Conservation (phyloP, 345 rosid genomes). For the Aegle marmelos region DNA sequence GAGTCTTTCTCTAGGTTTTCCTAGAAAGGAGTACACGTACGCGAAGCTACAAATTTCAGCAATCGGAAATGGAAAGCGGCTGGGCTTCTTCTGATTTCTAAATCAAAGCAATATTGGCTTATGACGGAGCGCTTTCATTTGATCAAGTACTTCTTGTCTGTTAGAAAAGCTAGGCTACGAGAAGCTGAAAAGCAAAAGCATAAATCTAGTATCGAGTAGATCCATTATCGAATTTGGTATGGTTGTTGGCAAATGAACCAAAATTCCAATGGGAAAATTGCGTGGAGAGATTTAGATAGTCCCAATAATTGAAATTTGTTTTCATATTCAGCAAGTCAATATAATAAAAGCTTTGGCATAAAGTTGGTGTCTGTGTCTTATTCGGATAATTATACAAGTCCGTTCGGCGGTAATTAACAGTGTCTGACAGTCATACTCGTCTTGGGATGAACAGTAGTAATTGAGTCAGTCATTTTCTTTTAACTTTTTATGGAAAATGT, state of each 20-base stretch:
- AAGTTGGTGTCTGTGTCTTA: not conserved
- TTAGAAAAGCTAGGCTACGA: too few species aligned
- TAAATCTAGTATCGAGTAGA: not conserved
- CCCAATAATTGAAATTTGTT: not conserved
- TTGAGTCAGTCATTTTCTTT: not conserved
- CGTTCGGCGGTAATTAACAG: not conserved
- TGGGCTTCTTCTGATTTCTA: not conserved
- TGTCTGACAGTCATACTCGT: not conserved
- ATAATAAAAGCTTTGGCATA: not conserved
- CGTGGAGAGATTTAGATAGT: not conserved
- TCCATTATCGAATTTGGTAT: not conserved
- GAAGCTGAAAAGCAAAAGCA: not conserved
- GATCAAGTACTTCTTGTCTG: not conserved
- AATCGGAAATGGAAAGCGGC: not conserved
- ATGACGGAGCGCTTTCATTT: not conserved
- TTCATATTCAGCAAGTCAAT: not conserved
- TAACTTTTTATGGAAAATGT: not conserved
- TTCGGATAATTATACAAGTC: not conserved
- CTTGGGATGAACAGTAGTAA: not conserved
- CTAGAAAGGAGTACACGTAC: not conserved
- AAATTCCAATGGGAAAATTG: not conserved
- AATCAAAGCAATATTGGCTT: not conserved
- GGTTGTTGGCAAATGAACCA: not conserved
- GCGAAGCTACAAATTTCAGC: not conserved
- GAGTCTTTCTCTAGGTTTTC: not conserved